Evolutionary conservation across 2,329 filamentous ascomycete genomes (phyloP).

Genomic region (Fusarium palustre): DNA sequence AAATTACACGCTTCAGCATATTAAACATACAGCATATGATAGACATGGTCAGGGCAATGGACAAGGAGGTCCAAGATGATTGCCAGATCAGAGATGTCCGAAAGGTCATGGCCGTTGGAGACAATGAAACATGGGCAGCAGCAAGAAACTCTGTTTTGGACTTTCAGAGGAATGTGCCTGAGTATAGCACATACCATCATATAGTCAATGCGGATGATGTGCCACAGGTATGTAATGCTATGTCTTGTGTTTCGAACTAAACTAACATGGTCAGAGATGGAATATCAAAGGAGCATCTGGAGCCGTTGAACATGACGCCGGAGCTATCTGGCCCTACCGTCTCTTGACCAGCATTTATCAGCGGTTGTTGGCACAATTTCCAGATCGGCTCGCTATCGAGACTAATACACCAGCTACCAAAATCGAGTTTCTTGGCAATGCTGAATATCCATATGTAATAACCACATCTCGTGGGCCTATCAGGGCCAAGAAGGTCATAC

Average conservation of each 20-base stretch:
- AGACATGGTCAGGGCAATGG: slow-evolving; percentile 1
- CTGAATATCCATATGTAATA: slow-evolving; percentile 53
- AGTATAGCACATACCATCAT: not conserved
- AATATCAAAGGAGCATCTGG: slow-evolving; percentile 47
- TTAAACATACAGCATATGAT: slow-evolving; percentile 11
- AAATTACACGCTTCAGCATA: slow-evolving; percentile 31
- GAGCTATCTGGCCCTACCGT: slow-evolving; percentile 62
- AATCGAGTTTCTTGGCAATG: not conserved
- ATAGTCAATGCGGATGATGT: slow-evolving; percentile 5
- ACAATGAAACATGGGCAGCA: slow-evolving; percentile 2
- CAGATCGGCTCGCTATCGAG: slow-evolving; percentile 51
- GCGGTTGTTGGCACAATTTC: slow-evolving; percentile 50
- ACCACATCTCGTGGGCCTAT: slow-evolving; percentile 60
- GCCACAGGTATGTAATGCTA: not conserved
- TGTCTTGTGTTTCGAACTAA: too few relatives aligned
- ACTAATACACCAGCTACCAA: slow-evolving; percentile 50
- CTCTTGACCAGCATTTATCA: slow-evolving; percentile 58
- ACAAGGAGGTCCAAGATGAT: not conserved
- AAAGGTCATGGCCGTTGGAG: slow-evolving; percentile 17
- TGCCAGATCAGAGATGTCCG: slow-evolving; percentile 9
- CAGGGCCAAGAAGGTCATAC: slow-evolving; percentile 61
- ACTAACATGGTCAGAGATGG: slow-evolving; percentile 25
- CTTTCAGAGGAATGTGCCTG: slow-evolving; percentile 1
- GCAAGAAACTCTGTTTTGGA: slow-evolving; percentile 1
- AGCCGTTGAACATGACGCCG: slow-evolving; percentile 56